These are phyloP conservation scores for Avicennia marina DNA, from an alignment of 257 asterid species.

Conservation along the genomic window DNA sequence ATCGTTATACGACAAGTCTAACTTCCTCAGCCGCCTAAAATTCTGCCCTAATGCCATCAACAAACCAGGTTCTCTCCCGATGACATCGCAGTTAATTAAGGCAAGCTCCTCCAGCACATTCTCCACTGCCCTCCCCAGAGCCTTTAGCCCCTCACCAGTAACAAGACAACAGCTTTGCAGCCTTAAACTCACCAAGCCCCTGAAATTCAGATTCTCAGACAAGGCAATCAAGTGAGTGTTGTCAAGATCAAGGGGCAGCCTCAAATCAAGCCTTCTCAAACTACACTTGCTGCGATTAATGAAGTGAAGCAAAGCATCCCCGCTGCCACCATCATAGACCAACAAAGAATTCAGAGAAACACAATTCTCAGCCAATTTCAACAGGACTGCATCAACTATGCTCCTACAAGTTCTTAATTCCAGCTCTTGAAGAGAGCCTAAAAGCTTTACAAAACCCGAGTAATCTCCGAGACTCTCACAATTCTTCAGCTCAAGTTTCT, in stretches of 20 bases:
- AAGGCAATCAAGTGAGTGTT: constrained; percentile 57
- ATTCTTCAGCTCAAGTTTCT: constrained; percentile 46
- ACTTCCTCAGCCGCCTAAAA: constrained; percentile 47
- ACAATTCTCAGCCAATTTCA: constrained; percentile 39
- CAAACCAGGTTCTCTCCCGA: constrained; percentile 65
- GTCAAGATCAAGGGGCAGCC: constrained; percentile 78
- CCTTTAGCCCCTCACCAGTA: constrained; percentile 59
- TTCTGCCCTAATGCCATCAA: constrained; percentile 59
- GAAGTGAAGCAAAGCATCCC: constrained; percentile 61
- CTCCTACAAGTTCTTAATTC: constrained; percentile 62
- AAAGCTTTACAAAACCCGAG: constrained; percentile 27
- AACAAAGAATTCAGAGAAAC: constrained; percentile 42
- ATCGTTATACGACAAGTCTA: constrained; percentile 73
- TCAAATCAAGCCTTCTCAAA: constrained; percentile 48
- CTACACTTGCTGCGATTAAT: constrained; percentile 35
- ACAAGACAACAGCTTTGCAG: constrained; percentile 73
- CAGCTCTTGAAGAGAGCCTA: constrained; percentile 39
- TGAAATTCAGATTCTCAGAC: constrained; percentile 49
- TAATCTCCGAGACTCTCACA: constrained; percentile 71
- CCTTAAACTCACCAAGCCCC: constrained; percentile 42
- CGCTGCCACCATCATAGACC: constrained; percentile 72
- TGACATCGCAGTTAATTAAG: constrained; percentile 57
- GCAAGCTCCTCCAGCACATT: constrained; percentile 51
- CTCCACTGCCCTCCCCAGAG: constrained; percentile 33
- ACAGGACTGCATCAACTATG: constrained; percentile 43